Evolutionary conservation across 345 rosid genomes (phyloP).

Genomic region (Mercurialis annua): DNA sequence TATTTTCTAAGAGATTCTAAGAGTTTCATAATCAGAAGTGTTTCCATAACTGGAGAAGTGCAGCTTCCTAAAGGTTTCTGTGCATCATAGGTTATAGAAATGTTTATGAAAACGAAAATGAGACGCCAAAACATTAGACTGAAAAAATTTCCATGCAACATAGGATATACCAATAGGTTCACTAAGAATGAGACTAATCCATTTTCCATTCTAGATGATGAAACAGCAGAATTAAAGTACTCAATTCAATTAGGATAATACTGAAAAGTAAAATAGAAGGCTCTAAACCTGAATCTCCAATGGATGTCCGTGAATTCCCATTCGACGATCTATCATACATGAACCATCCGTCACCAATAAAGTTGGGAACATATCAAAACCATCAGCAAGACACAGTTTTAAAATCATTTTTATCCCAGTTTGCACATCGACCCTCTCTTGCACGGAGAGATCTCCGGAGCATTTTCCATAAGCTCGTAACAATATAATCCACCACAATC

Average conservation of each 20-base stretch:
- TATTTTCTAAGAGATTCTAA: no score
- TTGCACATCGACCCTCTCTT: slow-evolving; percentile 76
- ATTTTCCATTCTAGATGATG: background rate
- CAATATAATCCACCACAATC: slow-evolving; percentile 33
- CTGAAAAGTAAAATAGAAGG: background rate
- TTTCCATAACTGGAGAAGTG: no score
- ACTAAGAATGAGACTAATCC: slow-evolving; percentile 1
- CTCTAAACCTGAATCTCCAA: slow-evolving; percentile 67
- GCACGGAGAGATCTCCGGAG: slow-evolving; percentile 30
- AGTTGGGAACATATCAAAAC: slow-evolving; percentile 93
- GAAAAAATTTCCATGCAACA: no score
- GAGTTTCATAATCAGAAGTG: no score
- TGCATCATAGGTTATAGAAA: no score
- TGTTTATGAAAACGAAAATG: no score
- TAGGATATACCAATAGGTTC: no score
- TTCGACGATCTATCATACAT: slow-evolving; percentile 92
- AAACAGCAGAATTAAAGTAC: background rate
- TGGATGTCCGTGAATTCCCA: slow-evolving; percentile 97
- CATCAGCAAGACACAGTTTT: slow-evolving; percentile 71
- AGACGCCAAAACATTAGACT: no score
- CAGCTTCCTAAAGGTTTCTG: no score
- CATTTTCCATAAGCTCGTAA: slow-evolving; percentile 34
- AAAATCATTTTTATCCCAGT: slow-evolving; percentile 92
- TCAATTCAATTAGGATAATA: background rate
- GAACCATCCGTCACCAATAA: slow-evolving; percentile 88